A percentile compares a stretch with the other conserved stretches of the same genome.
Conservation (phyloP, 305 asterid species). For the Fraxinus dipetala region DNA sequence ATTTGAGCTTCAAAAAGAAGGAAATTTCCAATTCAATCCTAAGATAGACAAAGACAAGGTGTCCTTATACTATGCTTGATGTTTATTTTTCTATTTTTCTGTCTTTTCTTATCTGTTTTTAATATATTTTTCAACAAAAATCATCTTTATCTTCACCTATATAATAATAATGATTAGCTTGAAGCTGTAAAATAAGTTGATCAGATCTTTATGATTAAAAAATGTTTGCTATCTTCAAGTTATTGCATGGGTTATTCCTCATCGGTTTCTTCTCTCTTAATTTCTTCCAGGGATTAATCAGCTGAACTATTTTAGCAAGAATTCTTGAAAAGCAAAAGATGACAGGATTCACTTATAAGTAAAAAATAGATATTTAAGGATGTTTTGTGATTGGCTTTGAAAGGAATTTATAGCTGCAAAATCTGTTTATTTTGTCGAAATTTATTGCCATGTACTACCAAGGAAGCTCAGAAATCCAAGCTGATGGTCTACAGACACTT, state of each 20-base stretch:
- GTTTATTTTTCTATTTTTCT: not conserved
- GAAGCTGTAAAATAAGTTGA: not conserved
- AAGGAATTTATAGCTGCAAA: not conserved
- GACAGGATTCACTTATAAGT: not conserved
- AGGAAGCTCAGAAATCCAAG: constrained; percentile 59
- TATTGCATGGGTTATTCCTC: constrained; percentile 37
- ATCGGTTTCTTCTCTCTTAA: constrained; percentile 16
- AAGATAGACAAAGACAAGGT: constrained; percentile 11
- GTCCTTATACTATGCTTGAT: constrained; percentile 13
- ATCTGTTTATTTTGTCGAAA: not conserved
- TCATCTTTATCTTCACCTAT: not conserved
- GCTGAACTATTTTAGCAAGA: constrained; percentile 4
- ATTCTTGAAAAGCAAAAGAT: not conserved
- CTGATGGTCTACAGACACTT: constrained; percentile 65
- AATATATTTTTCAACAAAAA: not conserved
- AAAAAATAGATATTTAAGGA: not conserved
- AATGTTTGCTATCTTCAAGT: constrained; percentile 25
- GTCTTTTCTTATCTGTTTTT: not conserved
- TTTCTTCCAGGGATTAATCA: constrained; percentile 31
- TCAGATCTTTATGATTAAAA: constrained; percentile 10
- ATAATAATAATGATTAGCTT: not conserved
- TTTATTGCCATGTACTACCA: constrained; percentile 56
- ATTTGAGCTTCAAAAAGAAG: constrained; percentile 45
- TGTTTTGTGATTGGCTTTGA: not conserved
- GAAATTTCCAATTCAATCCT: constrained; percentile 27